A percentile compares a stretch with the other conserved stretches of the same genome.
Conservation (phyloP, 352 stramenopile genomes). For the Phytophthora megakarya region DNA sequence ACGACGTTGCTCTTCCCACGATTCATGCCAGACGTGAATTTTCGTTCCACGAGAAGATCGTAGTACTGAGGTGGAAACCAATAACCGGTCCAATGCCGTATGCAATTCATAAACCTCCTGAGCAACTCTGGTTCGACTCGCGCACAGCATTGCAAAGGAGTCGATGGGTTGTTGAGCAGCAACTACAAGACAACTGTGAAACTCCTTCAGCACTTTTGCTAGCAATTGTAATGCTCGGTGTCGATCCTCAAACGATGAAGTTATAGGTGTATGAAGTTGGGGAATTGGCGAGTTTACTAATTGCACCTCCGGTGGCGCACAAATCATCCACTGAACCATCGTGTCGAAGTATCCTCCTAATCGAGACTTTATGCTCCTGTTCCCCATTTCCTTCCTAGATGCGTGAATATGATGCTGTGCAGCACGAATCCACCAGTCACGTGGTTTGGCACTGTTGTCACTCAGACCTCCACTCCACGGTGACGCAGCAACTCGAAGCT, state of each 20-base stretch:
- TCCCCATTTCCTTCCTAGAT: neutral
- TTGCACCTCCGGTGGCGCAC: neutral
- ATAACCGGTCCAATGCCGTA: constrained; percentile 2
- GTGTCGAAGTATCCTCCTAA: neutral
- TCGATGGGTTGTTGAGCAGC: constrained; percentile 15
- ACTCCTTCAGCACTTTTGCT: constrained; percentile 10
- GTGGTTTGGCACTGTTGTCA: constrained; percentile 7
- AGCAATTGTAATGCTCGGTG: too few species aligned
- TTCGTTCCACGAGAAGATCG: constrained; percentile 1
- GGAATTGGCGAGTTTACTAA: neutral
- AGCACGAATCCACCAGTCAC: constrained; percentile 14
- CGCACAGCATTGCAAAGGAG: constrained; percentile 11
- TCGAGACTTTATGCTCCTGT: neutral
- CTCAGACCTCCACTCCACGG: constrained; percentile 3
- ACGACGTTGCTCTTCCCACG: constrained; percentile 17
- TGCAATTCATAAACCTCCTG: constrained; percentile 16
- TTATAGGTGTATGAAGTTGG: neutral
- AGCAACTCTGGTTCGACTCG: constrained; percentile 5
- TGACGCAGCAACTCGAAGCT: constrained; percentile 5
- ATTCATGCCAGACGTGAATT: constrained; percentile 7
- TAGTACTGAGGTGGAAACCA: constrained; percentile 6
- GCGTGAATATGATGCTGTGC: constrained; percentile 9
- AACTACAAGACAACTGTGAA: constrained; percentile 10
- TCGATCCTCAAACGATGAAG: constrained; percentile 5
- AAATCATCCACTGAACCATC: constrained; percentile 7